Base-by-base conservation (phyloP, 805 yeast genomes). In the Nakazawaea siamensis region DNA sequence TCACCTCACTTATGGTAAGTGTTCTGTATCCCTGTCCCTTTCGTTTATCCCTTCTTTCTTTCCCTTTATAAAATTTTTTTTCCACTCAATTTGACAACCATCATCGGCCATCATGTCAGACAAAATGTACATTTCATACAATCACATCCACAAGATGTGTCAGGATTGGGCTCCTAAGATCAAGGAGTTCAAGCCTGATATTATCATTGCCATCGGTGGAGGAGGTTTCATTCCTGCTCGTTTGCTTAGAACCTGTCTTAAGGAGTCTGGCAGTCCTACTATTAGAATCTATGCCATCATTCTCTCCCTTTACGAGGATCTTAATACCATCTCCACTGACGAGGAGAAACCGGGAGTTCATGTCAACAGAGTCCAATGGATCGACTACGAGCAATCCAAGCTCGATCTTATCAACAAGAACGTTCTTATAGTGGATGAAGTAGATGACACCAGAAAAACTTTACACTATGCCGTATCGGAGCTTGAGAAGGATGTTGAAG, bases 191-290 rank as follows among this genome's bases (percentile, higher is more conserved):
- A 75, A 84, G 48, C 94, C 95, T 26, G 94, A 88, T 57, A 69
- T 85, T 40, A 84, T 88, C 60, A 84, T 90, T 43, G 97, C 97
- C 47, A 86, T 90, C 51, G 53, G 68, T 52, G 95, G 95, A 49
- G 95, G 98, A 55, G 98, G 97, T 2, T 85, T 90, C 58, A 92
- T 90, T 39, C 98, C 97, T 18, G 97, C 98, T 7, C 76, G 98
- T 57, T 92, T 92, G 61, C 70, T 90, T 55, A 76, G 98, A 58
- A 79, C 97, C 2, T 92, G 90, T 60, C 66, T 90, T 47, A 90
- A 88, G 59, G 82, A 80, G 46, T 84, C 82, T 20, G 94, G 94
- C 41, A 66, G 79, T 41, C 90, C 94, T 48, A 90, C 88, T 50
- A 80, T 87, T 41, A 80, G 95, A 50, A 86, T 90, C 51, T 90